These are phyloP conservation scores for Alternaria sp. DNA, from an alignment of 2,329 filamentous ascomycete species.

Conservation along the genomic window DNA sequence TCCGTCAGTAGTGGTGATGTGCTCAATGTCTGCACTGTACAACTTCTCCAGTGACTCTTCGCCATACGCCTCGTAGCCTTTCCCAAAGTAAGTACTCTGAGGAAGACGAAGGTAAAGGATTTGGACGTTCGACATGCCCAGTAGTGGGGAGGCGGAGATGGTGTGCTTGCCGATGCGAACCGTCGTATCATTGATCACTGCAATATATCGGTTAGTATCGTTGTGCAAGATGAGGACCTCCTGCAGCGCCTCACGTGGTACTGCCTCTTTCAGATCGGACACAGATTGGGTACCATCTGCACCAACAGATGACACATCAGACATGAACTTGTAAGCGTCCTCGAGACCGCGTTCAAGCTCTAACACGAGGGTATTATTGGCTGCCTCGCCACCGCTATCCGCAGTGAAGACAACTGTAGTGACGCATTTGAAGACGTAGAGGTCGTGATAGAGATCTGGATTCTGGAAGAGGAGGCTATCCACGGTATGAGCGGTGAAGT, in stretches of 20 bases:
- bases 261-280: conserved; percentile 3
- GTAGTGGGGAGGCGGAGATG: conserved; percentile 24
- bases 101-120: conserved; percentile 42
- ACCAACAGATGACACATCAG: conserved; percentile 4
- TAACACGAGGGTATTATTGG: conserved; percentile 24
- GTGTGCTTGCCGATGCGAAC: conserved; percentile 19
- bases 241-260: background rate
- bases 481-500: conserved; percentile 40
- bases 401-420: conserved; percentile 39
- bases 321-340: conserved; percentile 37
- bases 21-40: conserved; percentile 29
- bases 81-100: conserved; percentile 31
- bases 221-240: background rate
- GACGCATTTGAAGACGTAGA: conserved; percentile 40
- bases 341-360: conserved; percentile 38
- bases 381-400: conserved; percentile 31
- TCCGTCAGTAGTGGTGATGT: conserved; percentile 30
- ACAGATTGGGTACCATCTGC: background rate
- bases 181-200: conserved; percentile 16
- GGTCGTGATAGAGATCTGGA: conserved; percentile 41
- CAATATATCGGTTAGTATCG: background rate
- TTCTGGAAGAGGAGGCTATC: conserved; percentile 42
- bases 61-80: conserved; percentile 26
- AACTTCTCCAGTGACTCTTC: conserved; percentile 34
- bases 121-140: conserved; percentile 28